These are phyloP conservation scores for Leccinum variicolor DNA, from an alignment of 768 basidiomycete genomes.

Conservation along the genomic window DNA sequence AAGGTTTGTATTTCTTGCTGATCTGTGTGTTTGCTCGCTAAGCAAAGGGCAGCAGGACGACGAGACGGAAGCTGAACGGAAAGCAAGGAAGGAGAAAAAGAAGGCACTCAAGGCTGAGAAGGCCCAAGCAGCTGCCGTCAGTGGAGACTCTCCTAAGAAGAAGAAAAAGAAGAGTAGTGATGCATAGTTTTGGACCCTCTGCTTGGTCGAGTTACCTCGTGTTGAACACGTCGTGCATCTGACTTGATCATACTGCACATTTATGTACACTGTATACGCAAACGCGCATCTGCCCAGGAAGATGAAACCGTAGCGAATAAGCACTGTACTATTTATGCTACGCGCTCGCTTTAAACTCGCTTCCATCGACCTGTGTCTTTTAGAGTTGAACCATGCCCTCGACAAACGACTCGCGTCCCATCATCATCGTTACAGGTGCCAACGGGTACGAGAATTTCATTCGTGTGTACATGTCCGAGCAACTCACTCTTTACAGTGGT, in stretches of 20 bases:
- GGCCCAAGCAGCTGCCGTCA: conserved; percentile 40
- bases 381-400: conserved; percentile 25
- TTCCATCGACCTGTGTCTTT: not conserved
- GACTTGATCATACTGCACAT: not conserved
- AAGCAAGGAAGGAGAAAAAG: conserved; percentile 77
- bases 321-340: no score
- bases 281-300: not conserved
- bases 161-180: conserved; percentile 39
- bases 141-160: conserved; percentile 44
- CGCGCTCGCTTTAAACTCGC: not conserved
- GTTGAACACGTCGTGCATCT: not conserved
- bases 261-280: not conserved
- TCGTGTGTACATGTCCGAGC: not conserved
- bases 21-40: conserved; percentile 3
- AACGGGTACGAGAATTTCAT: conserved; percentile 47
- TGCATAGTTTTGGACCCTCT: conserved; percentile 16
- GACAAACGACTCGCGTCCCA: conserved; percentile 31
- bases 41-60: conserved; percentile 35
- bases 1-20: conserved; percentile 37
- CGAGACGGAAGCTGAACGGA: conserved; percentile 83
- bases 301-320: no score
- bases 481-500: conserved; percentile 54
- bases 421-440: conserved; percentile 68
- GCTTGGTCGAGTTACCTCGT: not conserved
- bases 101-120: conserved; percentile 80